Evolutionary conservation across 306 rosid genomes (phyloP).

Genomic region (Erythrophleum fordii): DNA sequence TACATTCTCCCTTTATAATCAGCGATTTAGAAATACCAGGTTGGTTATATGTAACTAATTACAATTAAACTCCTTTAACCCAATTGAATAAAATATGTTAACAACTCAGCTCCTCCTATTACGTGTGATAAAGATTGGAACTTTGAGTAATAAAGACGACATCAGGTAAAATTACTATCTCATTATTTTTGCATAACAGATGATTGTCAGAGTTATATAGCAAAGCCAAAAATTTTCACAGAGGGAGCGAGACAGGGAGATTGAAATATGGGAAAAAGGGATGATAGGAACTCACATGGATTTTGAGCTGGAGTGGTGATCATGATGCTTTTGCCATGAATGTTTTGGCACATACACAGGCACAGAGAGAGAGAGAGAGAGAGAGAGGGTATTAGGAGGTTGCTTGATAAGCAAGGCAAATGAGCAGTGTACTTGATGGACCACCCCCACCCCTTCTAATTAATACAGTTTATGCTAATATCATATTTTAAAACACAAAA

Average conservation of each 20-base stretch:
- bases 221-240: conserved; percentile 29
- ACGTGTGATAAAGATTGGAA: conserved; percentile 27
- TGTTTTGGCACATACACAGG: conserved; percentile 48
- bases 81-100: neutral
- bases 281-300: conserved; percentile 84
- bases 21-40: too few species aligned
- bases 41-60: neutral
- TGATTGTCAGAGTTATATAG: conserved; percentile 30
- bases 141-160: conserved; percentile 58
- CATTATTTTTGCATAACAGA: conserved; percentile 36
- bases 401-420: conserved; percentile 93
- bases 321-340: conserved; percentile 91
- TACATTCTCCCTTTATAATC: too few species aligned
- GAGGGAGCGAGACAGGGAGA: conserved; percentile 37
- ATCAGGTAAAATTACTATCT: conserved; percentile 39
- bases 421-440: conserved; percentile 83
- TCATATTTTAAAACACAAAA: conserved; percentile 27
- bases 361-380: conserved; percentile 38
- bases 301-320: conserved; percentile 79
- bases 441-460: conserved; percentile 79
- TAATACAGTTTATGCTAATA: conserved; percentile 33
- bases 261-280: conserved; percentile 43
- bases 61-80: neutral
- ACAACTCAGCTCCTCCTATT: neutral
- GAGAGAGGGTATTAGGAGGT: conserved; percentile 48